A percentile compares a stretch with the other conserved stretches of the same genome.
Evolutionary conservation across 208 protist species (phyloP).

Genomic region (Phytomonas sp.): DNA sequence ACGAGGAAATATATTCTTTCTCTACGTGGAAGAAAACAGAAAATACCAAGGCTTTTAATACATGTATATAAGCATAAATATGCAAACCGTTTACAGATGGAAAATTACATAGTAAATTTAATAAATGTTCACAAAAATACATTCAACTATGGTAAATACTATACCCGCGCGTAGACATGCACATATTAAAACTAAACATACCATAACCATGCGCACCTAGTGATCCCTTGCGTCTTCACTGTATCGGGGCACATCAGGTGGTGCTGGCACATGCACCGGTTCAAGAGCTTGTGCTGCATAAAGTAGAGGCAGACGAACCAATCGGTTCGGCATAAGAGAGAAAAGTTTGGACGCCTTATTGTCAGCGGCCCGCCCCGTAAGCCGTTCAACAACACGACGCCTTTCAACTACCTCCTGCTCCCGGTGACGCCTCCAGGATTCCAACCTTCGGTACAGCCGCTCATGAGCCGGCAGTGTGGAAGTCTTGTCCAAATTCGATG

Average conservation of each 20-base stretch:
- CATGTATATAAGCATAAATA: not conserved
- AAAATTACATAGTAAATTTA: not conserved
- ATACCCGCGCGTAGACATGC: not conserved
- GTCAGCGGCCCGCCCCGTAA: not conserved
- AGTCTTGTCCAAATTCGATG: not conserved
- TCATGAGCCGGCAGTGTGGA: slow-evolving; percentile 18
- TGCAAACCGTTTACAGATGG: not conserved
- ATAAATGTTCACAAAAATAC: not conserved
- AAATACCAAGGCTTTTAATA: not conserved
- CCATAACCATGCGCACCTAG: not conserved
- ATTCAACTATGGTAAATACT: not conserved
- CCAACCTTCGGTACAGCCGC: slow-evolving; percentile 13
- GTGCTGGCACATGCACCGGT: not conserved
- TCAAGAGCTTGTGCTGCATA: not conserved
- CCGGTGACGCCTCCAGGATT: slow-evolving; percentile 8
- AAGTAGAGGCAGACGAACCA: not conserved
- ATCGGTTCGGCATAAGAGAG: not conserved
- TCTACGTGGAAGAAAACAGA: not conserved
- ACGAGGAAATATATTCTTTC: not conserved
- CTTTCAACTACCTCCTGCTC: slow-evolving; percentile 16
- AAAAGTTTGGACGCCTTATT: not conserved
- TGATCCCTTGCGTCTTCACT: not conserved
- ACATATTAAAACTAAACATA: not conserved
- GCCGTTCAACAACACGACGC: slow-evolving; percentile 9
- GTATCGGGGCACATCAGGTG: not conserved